Evolutionary conservation across 1,284 basidiomycete genomes (phyloP), one percentile per base, ranked within the genome.

Genomic region (Rhizopogon parksii): DNA sequence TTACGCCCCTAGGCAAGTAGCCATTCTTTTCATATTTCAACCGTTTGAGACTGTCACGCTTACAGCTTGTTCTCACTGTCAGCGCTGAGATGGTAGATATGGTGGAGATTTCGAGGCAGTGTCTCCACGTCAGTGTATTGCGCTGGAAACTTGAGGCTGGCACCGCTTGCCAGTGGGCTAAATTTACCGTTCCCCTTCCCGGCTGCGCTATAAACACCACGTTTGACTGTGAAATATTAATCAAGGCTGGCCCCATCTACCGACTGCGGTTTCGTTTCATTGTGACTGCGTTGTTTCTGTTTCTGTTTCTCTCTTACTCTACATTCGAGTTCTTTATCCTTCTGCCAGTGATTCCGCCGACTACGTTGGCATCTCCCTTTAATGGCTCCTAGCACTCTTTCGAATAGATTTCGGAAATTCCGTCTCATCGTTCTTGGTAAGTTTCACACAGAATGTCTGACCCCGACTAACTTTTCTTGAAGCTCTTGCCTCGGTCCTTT

Each of bases 401-500:
- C 6, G 27, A 46, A 15, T 9, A 40, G 24, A 40, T 53, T 51
- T 35, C 53, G 43, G 25, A 34, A 40, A 14, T 49, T 56, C 49
- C 58, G 70, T 40, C 63, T 52, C 38, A 40, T 59, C 24, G 40
- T 66, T 19, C 63, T 71, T 40, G 56, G 70, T 71, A 52, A 58
- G 70, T 62, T 25, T 30, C 40, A 37, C 15, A n/a, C 36, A 3
- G 21, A 35, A 24, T 38, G 15, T 48, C 42, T 40, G 24, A 19
- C 12, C 12, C 12, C 9, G 46, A 40, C 40, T 45, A 6, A 47
- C 12, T n/a, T 21, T 37, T 8, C 14, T 35, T n/a, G 11, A 52
- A 79, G 77, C 65, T 32, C 57, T 75, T 15, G 67, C 71, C 48
- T 65, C 70, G 27, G 35, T 76, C 30, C 50, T 69, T 17, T 70